Base-by-base conservation (phyloP, 768 basidiomycete species). In the Boletus rubroflammeus region DNA sequence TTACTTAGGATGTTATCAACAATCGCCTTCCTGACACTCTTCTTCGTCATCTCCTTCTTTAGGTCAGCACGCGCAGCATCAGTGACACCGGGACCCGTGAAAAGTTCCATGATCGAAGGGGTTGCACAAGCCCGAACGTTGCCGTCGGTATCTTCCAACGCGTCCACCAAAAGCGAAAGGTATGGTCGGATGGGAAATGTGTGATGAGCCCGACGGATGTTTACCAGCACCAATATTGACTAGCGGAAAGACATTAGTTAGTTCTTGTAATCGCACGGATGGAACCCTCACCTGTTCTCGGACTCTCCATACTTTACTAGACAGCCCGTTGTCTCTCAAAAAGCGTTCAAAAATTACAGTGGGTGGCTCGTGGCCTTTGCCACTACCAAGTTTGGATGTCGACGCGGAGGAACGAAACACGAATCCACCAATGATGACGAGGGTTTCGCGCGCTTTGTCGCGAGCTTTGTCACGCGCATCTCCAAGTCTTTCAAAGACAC, bases 11-110 rank as follows among this genome's bases (percentile, higher is more conserved):
- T 83, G 49, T 78, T 78, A 56, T 98, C 95, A 14, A 87, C 83
- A 43, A 95, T 94, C 5, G 84, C 81, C 73, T 95, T 96, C 32
- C 93, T 81, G 40, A 97, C 90, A 39, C 81, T 81, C 69, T 90
- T 91, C 75, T 88, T 92, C 2, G 79, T 69, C 78, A 98, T 79
- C 67, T 93, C 88, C 66, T 93, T 94, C 78, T 97, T 98, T 50
- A 98, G 77, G 68, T 98, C 96, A 5, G 93, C 83, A 48, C 91
- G 85, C 3, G 97, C 97, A 8, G 84, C 85, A 65, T 95, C 88
- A 3, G 86, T 84, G 14, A 93, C 91, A 5, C 81, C 83, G 0
- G 87, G 81, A 15, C 90, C 90, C 1, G 91, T 85, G 66, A 98
- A 96, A 51, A 99, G 77, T 59, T 87, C 84, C 15, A 97, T 80